phyloP scores from a whole-genome alignment of 805 yeast genomes.

The Zygosaccharomyces kombuchaensis region DNA sequence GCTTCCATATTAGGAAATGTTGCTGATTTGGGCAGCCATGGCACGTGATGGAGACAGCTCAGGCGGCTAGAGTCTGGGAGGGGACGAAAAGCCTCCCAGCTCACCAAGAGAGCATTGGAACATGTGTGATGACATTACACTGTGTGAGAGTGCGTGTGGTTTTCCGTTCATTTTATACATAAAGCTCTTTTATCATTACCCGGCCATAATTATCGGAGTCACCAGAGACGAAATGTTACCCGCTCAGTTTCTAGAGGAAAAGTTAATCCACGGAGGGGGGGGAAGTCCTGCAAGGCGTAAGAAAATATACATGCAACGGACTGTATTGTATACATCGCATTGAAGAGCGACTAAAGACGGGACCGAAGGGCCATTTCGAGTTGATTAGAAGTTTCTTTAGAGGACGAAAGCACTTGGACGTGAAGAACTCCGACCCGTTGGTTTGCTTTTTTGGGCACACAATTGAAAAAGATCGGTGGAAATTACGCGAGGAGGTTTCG shows the following conservation, averaged over 20 bases:
- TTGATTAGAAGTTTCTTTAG: not conserved
- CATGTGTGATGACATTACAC: too few species aligned
- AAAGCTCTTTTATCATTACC: too few species aligned
- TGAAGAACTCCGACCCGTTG: not conserved
- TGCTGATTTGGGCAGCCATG: too few species aligned
- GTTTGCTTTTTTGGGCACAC: not conserved
- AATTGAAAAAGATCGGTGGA: not conserved
- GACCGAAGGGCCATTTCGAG: not conserved
- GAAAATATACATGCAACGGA: not conserved
- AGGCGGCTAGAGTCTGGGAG: too few species aligned
- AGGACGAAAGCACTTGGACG: not conserved
- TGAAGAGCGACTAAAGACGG: not conserved
- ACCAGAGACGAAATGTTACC: not conserved
- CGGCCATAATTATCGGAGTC: not conserved
- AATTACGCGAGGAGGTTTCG: not conserved
- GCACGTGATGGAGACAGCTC: too few species aligned
- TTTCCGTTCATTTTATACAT: too few species aligned
- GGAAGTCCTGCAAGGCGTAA: not conserved
- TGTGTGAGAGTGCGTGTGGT: too few species aligned
- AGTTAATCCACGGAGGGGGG: not conserved
- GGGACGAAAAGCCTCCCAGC: too few species aligned
- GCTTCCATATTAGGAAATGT: too few species aligned
- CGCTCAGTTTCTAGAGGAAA: not conserved
- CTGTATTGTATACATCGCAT: not conserved
- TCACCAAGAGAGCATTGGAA: too few species aligned